These are phyloP conservation scores for Solioccasus polychromus DNA, from an alignment of 768 basidiomycete genomes.

Conservation along the genomic window DNA sequence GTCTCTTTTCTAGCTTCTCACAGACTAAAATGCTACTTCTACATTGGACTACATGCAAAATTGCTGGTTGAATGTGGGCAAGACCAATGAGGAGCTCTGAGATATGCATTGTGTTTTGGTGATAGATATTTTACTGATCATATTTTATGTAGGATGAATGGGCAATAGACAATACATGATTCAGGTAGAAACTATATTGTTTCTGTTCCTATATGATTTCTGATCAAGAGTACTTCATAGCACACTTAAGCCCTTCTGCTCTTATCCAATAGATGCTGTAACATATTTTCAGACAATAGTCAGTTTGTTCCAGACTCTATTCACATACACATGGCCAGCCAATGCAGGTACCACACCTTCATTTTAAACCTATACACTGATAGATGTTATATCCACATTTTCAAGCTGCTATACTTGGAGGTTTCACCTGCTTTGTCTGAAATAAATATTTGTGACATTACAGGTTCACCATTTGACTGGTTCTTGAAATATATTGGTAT, in stretches of 20 bases:
- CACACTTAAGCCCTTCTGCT: neutral
- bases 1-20: neutral
- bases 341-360: neutral
- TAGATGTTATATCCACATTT: too few relatives aligned
- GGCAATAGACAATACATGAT: neutral
- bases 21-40: neutral
- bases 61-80: neutral
- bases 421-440: neutral
- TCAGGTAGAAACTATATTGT: neutral
- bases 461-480: neutral
- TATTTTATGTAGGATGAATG: neutral
- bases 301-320: neutral
- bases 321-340: neutral
- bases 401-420: too few relatives aligned
- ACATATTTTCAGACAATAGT: neutral
- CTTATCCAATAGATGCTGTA: neutral
- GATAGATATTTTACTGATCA: neutral
- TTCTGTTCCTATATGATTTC: too few relatives aligned
- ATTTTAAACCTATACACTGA: too few relatives aligned
- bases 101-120: neutral
- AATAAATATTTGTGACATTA: constrained; percentile 1
- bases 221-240: neutral
- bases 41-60: neutral
- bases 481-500: neutral
- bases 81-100: neutral